A percentile compares a stretch with the other conserved stretches of the same genome.
These are phyloP conservation scores for Paramyrothecium roridum DNA, from an alignment of 2,329 filamentous ascomycete genomes.

Conservation along the genomic window DNA sequence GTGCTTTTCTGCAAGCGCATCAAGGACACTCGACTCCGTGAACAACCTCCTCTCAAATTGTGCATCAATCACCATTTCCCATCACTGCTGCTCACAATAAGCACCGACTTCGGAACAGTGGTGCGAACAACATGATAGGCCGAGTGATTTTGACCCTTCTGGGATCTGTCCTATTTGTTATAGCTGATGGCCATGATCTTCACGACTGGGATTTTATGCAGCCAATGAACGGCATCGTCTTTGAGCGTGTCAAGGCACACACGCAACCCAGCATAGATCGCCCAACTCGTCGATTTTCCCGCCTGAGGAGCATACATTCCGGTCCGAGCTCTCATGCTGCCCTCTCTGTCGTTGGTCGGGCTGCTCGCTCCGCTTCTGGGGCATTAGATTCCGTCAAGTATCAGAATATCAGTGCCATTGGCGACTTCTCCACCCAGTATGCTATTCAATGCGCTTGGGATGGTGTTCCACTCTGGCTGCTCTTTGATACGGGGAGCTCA, in stretches of 20 bases:
- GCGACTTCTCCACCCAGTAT: slow-evolving; percentile 37
- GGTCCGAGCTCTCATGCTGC: slow-evolving; percentile 18
- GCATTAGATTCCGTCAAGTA: slow-evolving; percentile 9
- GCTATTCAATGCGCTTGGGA: slow-evolving; percentile 38
- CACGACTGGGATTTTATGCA: slow-evolving; percentile 27
- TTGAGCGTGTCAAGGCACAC: slow-evolving; percentile 28
- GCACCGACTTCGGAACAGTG: background rate
- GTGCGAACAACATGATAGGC: background rate
- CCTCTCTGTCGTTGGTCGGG: slow-evolving; percentile 23
- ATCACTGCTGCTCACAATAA: background rate
- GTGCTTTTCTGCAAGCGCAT: too few species aligned
- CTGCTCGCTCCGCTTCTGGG: slow-evolving; percentile 12
- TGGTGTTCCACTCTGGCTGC: slow-evolving; percentile 32
- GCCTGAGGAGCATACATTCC: slow-evolving; percentile 26
- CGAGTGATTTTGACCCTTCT: slow-evolving; percentile 3
- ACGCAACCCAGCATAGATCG: slow-evolving; percentile 21
- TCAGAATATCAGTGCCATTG: slow-evolving; percentile 36
- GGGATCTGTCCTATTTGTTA: background rate
- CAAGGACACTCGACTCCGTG: too few species aligned
- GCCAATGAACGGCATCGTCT: slow-evolving; percentile 33
- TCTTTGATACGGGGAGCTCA: slow-evolving; percentile 49
- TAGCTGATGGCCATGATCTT: background rate
- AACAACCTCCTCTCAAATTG: background rate
- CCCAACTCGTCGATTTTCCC: slow-evolving; percentile 25
- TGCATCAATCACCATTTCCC: background rate